Conservation (phyloP, 495 filamentous ascomycete species). For the Aspergillus cristatus region DNA sequence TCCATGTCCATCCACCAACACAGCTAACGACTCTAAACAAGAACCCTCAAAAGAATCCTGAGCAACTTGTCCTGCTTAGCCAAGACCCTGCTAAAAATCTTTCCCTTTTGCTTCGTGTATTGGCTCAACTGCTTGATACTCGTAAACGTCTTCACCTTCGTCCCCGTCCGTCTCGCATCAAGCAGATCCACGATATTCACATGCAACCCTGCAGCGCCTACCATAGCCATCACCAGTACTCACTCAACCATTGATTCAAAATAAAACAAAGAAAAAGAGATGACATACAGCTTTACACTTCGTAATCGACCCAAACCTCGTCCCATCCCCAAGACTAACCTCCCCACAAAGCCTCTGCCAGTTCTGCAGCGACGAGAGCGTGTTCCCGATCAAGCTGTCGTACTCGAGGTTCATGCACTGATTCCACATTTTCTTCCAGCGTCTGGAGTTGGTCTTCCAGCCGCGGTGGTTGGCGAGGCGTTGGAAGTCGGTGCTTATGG, state of each 20-base stretch:
- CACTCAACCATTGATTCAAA: background rate
- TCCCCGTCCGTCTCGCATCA: constrained; percentile 26
- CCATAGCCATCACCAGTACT: background rate
- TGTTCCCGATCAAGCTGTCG: constrained; percentile 10
- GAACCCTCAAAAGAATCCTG: constrained; percentile 25
- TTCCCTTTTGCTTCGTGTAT: constrained; percentile 25
- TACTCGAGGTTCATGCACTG: constrained; percentile 15
- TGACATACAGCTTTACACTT: constrained; percentile 32
- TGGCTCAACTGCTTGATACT: constrained; percentile 18
- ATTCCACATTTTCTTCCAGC: constrained; percentile 14
- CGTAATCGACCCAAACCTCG: constrained; percentile 18
- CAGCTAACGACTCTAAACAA: too few relatives aligned
- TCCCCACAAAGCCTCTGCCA: constrained; percentile 26
- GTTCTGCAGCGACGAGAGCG: constrained; percentile 7
- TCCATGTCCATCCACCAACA: too few relatives aligned
- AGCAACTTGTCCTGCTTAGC: constrained; percentile 35
- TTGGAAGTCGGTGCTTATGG: constrained; percentile 14
- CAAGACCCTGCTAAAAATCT: constrained; percentile 21
- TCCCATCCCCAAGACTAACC: constrained; percentile 13
- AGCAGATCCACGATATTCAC: constrained; percentile 48
- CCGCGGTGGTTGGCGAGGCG: constrained; percentile 6
- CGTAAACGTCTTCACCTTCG: constrained; percentile 20
- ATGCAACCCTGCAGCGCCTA: constrained; percentile 22
- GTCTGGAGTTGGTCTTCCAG: constrained; percentile 15
- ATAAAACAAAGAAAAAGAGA: background rate